Conservation (phyloP, 257 asterid species). For the Solanum verrucosum region DNA sequence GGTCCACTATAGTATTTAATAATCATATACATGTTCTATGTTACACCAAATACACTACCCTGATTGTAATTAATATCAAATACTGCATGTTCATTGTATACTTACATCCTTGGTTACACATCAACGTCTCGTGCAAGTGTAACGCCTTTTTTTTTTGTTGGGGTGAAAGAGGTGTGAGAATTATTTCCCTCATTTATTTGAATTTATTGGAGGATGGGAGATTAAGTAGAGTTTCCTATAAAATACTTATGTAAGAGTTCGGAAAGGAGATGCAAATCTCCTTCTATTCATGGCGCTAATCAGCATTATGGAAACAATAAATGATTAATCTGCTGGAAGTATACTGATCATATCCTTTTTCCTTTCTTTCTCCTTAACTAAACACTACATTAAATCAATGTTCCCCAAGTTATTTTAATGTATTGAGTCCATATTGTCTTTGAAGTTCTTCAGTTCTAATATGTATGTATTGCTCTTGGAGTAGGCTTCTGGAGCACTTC, state of each 20-base stretch:
- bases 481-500: slow-evolving; percentile 72
- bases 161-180: neutral
- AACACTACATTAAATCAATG: neutral
- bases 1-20: neutral
- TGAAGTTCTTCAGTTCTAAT: neutral
- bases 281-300: neutral
- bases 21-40: neutral
- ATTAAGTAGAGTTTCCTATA: neutral
- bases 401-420: neutral
- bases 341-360: neutral
- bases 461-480: slow-evolving; percentile 9
- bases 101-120: neutral
- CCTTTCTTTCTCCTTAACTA: neutral
- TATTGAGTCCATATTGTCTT: neutral
- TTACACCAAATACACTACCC: neutral
- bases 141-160: neutral
- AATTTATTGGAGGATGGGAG: neutral
- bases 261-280: neutral
- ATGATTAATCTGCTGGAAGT: neutral
- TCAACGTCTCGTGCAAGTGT: neutral
- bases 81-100: neutral
- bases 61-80: neutral
- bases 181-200: neutral
- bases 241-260: neutral
- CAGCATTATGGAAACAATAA: neutral